Base-by-base conservation (phyloP, 2,329 filamentous ascomycete genomes). In the Gliomastix tumulicola region DNA sequence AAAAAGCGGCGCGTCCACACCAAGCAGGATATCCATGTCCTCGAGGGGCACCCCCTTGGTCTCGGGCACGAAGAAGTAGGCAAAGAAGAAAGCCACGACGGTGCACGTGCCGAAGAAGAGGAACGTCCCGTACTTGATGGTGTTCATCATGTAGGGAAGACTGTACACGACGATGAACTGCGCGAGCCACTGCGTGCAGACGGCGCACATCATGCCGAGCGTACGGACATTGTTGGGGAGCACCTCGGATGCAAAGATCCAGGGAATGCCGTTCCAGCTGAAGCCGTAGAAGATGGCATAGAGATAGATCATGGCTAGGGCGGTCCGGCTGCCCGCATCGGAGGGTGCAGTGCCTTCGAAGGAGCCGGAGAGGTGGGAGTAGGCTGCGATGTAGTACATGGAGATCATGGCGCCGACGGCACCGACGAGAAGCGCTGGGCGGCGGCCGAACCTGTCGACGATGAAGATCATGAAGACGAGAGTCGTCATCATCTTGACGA, bases 151-250 rank as follows among this genome's bases (percentile, higher is more conserved):
- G n/a, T n/a, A n/a, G n/a, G n/a, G n/a, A n/a, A n/a, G n/a, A n/a
- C n/a, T n/a, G n/a, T n/a, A n/a, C n/a, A n/a, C n/a, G n/a, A n/a
- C n/a, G n/a, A n/a, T n/a, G n/a, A n/a, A n/a, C n/a, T n/a, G n/a
- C n/a, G n/a, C n/a, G n/a, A n/a, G n/a, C n/a, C n/a, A n/a, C n/a
- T n/a, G n/a, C n/a, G n/a, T n/a, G n/a, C n/a, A n/a, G n/a, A n/a
- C n/a, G n/a, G n/a, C n/a, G n/a, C n/a, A n/a, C n/a, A n/a, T n/a
- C n/a, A n/a, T n/a, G n/a, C n/a, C n/a, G n/a, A n/a, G 79, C 5
- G 79, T 76, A 41, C 79, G 76, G 13, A 84, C 74, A 54, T 83
- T 84, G 74, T 82, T 80, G 37, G 71, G 76, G 63, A 84, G 83
- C 40, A 84, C 65, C 47, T 84, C 79, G 3, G 76, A 69, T 1